A percentile compares a stretch with the other conserved stretches of the same genome.
Conservation (phyloP, 2,329 filamentous ascomycete species). For the Orbilia quercus region DNA sequence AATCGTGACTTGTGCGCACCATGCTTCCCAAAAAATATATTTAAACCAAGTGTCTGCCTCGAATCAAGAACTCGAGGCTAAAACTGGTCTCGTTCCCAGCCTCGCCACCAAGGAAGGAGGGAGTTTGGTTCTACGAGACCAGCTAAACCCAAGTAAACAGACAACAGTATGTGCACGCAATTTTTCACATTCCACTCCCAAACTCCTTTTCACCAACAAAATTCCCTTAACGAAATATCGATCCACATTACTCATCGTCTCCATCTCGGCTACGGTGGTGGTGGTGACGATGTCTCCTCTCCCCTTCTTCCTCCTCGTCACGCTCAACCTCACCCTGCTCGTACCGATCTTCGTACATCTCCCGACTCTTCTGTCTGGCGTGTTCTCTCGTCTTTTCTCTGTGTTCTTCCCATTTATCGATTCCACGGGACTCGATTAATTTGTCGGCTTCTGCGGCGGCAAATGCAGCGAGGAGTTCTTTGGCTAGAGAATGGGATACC, state of each 20-base stretch:
- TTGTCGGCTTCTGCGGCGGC: conserved; percentile 81
- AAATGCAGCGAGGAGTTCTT: conserved; percentile 79
- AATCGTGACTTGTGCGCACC: too few species aligned
- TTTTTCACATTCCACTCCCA: too few species aligned
- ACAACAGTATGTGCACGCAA: too few species aligned
- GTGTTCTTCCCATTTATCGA: conserved; percentile 63
- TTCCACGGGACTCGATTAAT: conserved; percentile 75
- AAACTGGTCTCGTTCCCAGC: too few species aligned
- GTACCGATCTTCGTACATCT: conserved; percentile 42
- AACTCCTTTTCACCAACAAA: too few species aligned
- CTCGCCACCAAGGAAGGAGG: too few species aligned
- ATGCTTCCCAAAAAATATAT: too few species aligned
- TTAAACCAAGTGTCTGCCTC: too few species aligned
- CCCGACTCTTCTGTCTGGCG: conserved; percentile 33
- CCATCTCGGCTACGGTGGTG: conserved; percentile 5
- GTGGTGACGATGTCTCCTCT: conserved; percentile 15
- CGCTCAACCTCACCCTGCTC: background rate
- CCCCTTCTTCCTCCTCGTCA: conserved; percentile 12
- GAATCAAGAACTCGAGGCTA: too few species aligned
- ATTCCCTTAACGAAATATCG: too few species aligned
- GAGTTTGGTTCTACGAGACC: too few species aligned
- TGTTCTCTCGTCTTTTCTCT: conserved; percentile 33
- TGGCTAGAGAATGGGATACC: conserved; percentile 79
- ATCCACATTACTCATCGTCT: conserved; percentile 1
- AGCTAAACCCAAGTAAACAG: too few species aligned